phyloP scores from a whole-genome alignment of 805 yeast species.

The Tetrapisispora iriomotensis region DNA sequence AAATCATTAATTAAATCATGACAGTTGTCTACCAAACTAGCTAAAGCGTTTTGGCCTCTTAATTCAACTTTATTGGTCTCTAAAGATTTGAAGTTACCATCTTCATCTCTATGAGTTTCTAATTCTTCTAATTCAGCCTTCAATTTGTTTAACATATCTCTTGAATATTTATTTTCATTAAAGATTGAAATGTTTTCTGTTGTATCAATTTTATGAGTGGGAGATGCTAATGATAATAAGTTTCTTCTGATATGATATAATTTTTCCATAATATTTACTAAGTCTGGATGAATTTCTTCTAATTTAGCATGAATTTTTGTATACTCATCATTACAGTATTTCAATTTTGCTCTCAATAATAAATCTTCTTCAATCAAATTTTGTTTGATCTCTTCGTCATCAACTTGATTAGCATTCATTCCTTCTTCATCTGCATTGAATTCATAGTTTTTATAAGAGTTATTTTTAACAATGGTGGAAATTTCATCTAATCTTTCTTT shows the following conservation, averaged over 20 bases:
- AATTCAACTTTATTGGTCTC: constrained; percentile 28
- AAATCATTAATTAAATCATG: constrained; percentile 65
- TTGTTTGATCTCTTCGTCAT: constrained; percentile 24
- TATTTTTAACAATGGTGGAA: constrained; percentile 44
- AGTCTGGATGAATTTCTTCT: constrained; percentile 42
- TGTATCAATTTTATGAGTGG: constrained; percentile 19
- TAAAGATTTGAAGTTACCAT: constrained; percentile 42
- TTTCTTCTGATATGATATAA: constrained; percentile 56
- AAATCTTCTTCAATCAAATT: constrained; percentile 48
- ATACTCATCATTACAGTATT: constrained; percentile 51
- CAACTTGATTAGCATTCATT: constrained; percentile 9
- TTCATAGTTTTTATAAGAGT: constrained; percentile 17
- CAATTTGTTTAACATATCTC: constrained; percentile 26
- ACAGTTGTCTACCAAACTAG: constrained; percentile 78
- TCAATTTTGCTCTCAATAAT: constrained; percentile 55
- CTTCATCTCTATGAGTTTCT: constrained; percentile 43
- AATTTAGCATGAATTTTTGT: constrained; percentile 46
- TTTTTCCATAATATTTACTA: constrained; percentile 43
- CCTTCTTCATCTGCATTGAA: constrained; percentile 13
- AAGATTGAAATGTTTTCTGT: constrained; percentile 5
- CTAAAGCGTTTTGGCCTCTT: constrained; percentile 42
- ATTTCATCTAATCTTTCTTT: constrained; percentile 65
- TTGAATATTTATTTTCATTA: constrained; percentile 5
- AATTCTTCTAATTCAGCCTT: constrained; percentile 33
- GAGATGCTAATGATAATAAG: constrained; percentile 43